Evolutionary conservation across 176 grass and related monocot genomes (phyloP).

Genomic region (Thinopyrum elongatum): DNA sequence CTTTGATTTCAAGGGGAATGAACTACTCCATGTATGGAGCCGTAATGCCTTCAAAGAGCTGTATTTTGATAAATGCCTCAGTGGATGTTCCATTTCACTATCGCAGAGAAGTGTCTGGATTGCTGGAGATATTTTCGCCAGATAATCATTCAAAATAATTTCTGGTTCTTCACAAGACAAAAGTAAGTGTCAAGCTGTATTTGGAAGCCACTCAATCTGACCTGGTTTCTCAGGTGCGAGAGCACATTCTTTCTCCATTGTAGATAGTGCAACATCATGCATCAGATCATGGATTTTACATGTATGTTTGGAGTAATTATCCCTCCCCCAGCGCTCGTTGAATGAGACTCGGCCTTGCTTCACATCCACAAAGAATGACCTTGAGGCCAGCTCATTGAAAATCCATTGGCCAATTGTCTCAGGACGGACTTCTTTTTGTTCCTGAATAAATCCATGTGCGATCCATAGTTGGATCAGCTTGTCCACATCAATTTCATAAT

Average conservation of each 20-base stretch:
- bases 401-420: background rate
- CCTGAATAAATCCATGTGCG: background rate
- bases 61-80: background rate
- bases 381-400: background rate
- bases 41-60: background rate
- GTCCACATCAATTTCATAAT: background rate
- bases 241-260: background rate
- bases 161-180: background rate
- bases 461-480: background rate
- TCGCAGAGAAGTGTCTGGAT: background rate
- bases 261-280: background rate
- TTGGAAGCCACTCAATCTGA: background rate
- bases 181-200: background rate
- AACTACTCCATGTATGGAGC: fast-evolving
- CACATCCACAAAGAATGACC: background rate
- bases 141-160: background rate
- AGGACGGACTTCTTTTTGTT: background rate
- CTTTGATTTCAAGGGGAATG: background rate
- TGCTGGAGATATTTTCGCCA: background rate
- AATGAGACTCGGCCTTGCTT: background rate
- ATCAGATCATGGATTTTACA: background rate
- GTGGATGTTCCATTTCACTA: fast-evolving
- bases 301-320: background rate
- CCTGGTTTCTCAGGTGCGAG: background rate
- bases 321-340: too few species aligned